Base-by-base conservation (phyloP, 345 rosid species). In the Raphanus raphanistrum region DNA sequence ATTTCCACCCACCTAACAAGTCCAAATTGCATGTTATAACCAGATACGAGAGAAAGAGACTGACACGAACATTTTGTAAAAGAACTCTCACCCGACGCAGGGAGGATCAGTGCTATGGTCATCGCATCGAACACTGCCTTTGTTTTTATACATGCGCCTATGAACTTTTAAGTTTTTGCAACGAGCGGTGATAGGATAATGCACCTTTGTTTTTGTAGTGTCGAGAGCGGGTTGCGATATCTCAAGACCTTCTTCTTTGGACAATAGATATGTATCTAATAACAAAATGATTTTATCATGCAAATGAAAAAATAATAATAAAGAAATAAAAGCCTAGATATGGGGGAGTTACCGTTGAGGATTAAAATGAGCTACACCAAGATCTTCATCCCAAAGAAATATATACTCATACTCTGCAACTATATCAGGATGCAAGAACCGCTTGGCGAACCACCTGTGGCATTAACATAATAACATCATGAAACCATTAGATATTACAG, bases 331-430 rank as follows among this genome's bases (percentile, higher is more conserved):
- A 13, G 1, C 2, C 21, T 36, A 35, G 3, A 6, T 38, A 63
- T 36, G 3, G 71, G 0, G 21, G 25, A n/a, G 72, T 71, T 83
- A 94, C 97, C 86, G 66, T 45, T 21, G 84, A 11, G 98, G 90
- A 82, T 90, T 74, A 58, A 94, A 94, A 84, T 88, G 84, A 77
- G 74, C 90, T 4, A 92, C 95, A 61, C 95, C 97, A 72, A 94
- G 82, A 82, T 94, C 97, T 82, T 94, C 98, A 67, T 94, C 98
- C 98, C 98, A 94, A 71, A 94, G 93, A 82, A 94, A 92, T 71
- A 94, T 75, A 63, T 89, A 94, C 35, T 88, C 82, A 28, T 94
- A 94, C 74, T 89, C 93, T 6, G 82, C 84, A 57, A 90, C 90
- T 29, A 94, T 88, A 76, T 90, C 92, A 0, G 98, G 98, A 82